These are phyloP conservation scores for Ophiosphaerella herpotricha DNA, from an alignment of 2,329 filamentous ascomycete genomes.

Conservation along the genomic window DNA sequence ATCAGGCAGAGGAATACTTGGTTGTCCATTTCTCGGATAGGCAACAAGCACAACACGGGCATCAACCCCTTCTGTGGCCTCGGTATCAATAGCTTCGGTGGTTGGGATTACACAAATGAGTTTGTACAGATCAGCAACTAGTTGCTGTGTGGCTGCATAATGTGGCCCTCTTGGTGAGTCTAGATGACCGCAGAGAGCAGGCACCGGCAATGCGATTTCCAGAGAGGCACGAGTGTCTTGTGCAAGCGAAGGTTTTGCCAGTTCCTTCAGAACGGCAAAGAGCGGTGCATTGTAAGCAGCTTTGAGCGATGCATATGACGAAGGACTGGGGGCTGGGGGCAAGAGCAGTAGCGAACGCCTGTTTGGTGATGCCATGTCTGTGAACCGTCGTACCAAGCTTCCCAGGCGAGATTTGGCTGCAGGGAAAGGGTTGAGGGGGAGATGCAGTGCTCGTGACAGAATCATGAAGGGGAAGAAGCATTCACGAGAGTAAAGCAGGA, in stretches of 20 bases:
- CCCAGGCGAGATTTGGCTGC: conserved; percentile 1
- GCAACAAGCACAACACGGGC: conserved; percentile 75
- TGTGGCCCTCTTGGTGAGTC: conserved; percentile 58
- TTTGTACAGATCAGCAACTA: conserved; percentile 78
- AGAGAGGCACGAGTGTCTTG: conserved; percentile 49
- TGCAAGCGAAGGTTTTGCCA: conserved; percentile 38
- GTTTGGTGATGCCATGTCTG: conserved; percentile 34
- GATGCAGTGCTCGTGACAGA: conserved; percentile 3
- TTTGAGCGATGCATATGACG: conserved; percentile 48
- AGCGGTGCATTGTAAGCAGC: conserved; percentile 51
- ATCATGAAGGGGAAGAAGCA: conserved; percentile 1
- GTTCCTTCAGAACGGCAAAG: conserved; percentile 48
- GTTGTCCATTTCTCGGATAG: conserved; percentile 50
- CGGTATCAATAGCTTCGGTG: conserved; percentile 64
- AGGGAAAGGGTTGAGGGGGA: neutral
- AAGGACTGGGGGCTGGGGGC: conserved; percentile 49
- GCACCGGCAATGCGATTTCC: conserved; percentile 65
- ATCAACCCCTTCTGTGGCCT: conserved; percentile 74
- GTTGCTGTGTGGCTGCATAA: conserved; percentile 72
- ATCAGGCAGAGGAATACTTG: conserved; percentile 24
- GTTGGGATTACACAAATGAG: conserved; percentile 75
- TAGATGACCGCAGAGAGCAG: conserved; percentile 63
- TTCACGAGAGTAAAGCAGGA: neutral
- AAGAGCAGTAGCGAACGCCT: conserved; percentile 49
- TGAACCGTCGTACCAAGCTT: conserved; percentile 19